Conservation (phyloP, 2,329 filamentous ascomycete species). For the Penicillium sp. region DNA sequence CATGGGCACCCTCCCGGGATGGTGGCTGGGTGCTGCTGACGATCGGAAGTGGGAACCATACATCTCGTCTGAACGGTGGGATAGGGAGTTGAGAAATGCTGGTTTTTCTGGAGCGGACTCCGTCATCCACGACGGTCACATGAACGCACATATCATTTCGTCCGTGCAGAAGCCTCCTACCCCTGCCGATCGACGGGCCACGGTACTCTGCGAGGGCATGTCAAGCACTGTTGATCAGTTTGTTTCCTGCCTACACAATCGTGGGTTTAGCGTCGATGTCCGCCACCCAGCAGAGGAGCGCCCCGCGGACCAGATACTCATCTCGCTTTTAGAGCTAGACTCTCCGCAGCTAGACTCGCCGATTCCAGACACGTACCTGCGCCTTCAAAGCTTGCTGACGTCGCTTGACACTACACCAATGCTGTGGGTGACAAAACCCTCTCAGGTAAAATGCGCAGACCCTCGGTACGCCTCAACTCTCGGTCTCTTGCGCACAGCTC, state of each 20-base stretch:
- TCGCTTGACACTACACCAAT: constrained; percentile 15
- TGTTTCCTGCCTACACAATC: neutral
- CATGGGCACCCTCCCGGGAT: constrained; percentile 42
- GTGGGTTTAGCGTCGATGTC: neutral
- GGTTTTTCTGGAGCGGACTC: constrained; percentile 26
- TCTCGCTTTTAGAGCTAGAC: constrained; percentile 4
- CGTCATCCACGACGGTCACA: constrained; percentile 15
- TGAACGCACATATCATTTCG: constrained; percentile 21
- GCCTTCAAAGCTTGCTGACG: neutral
- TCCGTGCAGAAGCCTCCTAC: neutral
- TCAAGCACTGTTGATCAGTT: neutral
- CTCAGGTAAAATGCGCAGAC: constrained; percentile 32
- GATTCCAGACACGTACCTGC: neutral
- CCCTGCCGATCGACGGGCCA: neutral
- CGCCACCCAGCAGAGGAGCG: neutral
- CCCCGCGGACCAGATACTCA: neutral
- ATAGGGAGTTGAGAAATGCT: constrained; percentile 23
- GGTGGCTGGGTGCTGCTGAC: constrained; percentile 40
- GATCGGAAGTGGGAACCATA: constrained; percentile 26
- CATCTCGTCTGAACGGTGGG: constrained; percentile 24
- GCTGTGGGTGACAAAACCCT: constrained; percentile 36
- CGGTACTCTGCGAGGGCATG: neutral
- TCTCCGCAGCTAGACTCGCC: neutral
- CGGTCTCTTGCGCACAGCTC: constrained; percentile 35
- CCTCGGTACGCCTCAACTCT: constrained; percentile 34